Conservation (phyloP, 148 eudicot species). For the Rhododendron kiyosumense region DNA sequence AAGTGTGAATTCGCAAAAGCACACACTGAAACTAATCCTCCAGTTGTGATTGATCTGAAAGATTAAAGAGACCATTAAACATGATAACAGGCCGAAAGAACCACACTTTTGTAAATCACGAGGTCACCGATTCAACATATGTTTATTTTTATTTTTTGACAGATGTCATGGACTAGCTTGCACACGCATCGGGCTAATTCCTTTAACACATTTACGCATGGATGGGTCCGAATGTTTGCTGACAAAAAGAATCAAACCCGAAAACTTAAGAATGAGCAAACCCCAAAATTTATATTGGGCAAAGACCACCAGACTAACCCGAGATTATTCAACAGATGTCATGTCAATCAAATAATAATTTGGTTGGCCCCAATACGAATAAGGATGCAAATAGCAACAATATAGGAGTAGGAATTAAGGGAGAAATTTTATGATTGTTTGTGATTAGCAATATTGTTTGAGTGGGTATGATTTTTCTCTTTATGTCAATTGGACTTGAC, state of each 20-base stretch:
- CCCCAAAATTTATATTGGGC: too few species aligned
- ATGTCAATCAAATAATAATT: neutral
- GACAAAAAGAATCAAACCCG: too few species aligned
- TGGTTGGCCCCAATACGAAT: neutral
- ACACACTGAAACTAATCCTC: neutral
- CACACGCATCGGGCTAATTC: too few species aligned
- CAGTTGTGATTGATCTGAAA: neutral
- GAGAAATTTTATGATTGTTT: neutral
- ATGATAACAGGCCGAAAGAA: slow-evolving; percentile 7
- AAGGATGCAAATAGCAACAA: neutral
- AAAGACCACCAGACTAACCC: too few species aligned
- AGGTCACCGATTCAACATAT: neutral
- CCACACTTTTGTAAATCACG: neutral
- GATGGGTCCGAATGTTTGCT: too few species aligned
- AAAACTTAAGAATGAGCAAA: too few species aligned
- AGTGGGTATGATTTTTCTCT: neutral
- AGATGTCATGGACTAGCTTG: too few species aligned
- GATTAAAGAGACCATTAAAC: neutral
- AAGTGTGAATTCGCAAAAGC: neutral
- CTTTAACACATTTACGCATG: too few species aligned
- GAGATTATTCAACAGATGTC: neutral
- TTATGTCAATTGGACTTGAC: neutral
- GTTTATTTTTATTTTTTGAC: too few species aligned
- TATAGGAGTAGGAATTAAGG: neutral
- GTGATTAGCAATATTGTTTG: neutral